Conservation (phyloP, 1,284 basidiomycete species). For the Afroboletus lepidellus region DNA sequence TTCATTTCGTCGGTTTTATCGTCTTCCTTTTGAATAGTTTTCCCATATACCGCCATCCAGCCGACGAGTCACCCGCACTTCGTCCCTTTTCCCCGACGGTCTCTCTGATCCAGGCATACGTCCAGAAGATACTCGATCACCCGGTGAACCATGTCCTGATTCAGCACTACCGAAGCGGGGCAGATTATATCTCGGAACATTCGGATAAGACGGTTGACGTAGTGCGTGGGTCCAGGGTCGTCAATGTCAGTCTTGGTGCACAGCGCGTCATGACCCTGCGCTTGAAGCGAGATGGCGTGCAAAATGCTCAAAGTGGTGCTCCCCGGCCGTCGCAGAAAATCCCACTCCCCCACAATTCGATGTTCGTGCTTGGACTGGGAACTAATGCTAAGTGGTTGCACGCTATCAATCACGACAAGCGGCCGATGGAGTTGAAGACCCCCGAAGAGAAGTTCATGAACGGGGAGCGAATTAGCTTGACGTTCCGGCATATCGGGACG, state of each 20-base stretch:
- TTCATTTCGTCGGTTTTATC: conserved; percentile 1
- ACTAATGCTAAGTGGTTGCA: conserved; percentile 73
- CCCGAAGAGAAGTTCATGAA: conserved; percentile 48
- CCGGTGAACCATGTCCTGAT: conserved; percentile 78
- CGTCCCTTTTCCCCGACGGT: conserved; percentile 66
- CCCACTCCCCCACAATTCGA: conserved; percentile 71
- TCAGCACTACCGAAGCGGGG: conserved; percentile 70
- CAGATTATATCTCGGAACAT: conserved; percentile 79
- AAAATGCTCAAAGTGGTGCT: conserved; percentile 19
- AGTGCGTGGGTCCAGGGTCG: conserved; percentile 63
- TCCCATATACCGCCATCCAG: conserved; percentile 75
- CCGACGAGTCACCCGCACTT: conserved; percentile 69
- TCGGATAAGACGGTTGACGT: conserved; percentile 81
- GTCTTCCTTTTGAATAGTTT: conserved; percentile 40
- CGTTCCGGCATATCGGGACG: conserved; percentile 73
- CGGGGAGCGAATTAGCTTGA: conserved; percentile 73
- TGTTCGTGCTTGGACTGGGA: conserved; percentile 70
- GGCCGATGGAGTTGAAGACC: conserved; percentile 50
- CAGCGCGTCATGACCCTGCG: conserved; percentile 69
- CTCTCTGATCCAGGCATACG: conserved; percentile 55
- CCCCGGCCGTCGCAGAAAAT: conserved; percentile 54
- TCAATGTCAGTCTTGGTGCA: conserved; percentile 75
- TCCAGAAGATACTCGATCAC: conserved; percentile 52
- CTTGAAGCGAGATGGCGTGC: conserved; percentile 51
- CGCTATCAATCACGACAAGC: conserved; percentile 69